These are phyloP conservation scores for Rhizopogon vulgaris DNA, from an alignment of 768 basidiomycete genomes.

Conservation along the genomic window DNA sequence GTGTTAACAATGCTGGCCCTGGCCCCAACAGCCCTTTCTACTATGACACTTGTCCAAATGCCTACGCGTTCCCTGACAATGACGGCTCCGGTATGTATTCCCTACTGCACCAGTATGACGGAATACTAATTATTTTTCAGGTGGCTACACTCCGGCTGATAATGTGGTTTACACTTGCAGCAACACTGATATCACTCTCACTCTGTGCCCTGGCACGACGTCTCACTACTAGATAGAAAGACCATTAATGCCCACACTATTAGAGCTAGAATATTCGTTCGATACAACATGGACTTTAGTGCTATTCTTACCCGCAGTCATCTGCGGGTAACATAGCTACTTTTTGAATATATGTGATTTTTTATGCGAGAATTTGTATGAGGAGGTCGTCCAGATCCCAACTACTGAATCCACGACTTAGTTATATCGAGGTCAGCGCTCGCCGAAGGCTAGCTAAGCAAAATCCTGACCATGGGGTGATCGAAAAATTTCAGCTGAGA, in stretches of 20 bases:
- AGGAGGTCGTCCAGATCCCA: too few species aligned
- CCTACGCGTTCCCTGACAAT: slow-evolving; percentile 28
- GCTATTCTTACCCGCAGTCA: too few species aligned
- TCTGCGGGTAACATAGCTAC: neutral
- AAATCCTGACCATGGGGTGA: too few species aligned
- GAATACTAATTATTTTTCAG: slow-evolving; percentile 5
- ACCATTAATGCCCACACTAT: too few species aligned
- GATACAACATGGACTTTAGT: neutral
- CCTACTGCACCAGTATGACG: neutral
- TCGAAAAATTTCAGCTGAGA: too few species aligned
- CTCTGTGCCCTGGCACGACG: slow-evolving; percentile 22
- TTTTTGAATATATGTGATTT: neutral
- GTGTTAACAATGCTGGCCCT: slow-evolving; percentile 20
- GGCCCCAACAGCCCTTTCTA: slow-evolving; percentile 26
- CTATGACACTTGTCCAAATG: slow-evolving; percentile 20
- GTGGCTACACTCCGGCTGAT: slow-evolving; percentile 21
- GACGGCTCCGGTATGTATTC: slow-evolving; percentile 20
- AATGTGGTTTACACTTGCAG: slow-evolving; percentile 22
- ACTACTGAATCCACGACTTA: too few species aligned
- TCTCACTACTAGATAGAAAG: slow-evolving; percentile 6
- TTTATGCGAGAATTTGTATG: neutral
- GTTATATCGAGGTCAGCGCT: too few species aligned
- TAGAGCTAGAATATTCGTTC: neutral
- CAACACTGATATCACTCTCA: slow-evolving; percentile 22
- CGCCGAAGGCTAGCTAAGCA: too few species aligned